A percentile compares a stretch with the other conserved stretches of the same genome.
Conservation (phyloP, 768 basidiomycete genomes). For the Amanita pallidorosea region DNA sequence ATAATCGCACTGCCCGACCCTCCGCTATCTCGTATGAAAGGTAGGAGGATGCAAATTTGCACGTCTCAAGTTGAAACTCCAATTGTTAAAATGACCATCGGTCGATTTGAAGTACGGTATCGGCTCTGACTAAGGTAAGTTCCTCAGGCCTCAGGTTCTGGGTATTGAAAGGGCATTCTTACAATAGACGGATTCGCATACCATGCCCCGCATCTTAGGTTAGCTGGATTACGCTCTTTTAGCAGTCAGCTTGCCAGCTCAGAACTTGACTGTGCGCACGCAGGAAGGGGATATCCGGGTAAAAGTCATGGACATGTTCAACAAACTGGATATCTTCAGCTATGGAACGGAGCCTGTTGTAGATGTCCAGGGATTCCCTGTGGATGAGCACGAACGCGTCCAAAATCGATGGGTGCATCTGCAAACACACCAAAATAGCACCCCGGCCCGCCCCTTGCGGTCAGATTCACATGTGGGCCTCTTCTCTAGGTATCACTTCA, state of each 20-base stretch:
- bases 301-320: slow-evolving; percentile 29
- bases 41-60: slow-evolving; percentile 81
- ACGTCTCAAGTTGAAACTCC: slow-evolving; percentile 76
- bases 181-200: slow-evolving; percentile 69
- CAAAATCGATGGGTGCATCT: neutral
- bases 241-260: neutral
- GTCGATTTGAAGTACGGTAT: slow-evolving; percentile 83
- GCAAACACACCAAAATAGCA: too few species aligned
- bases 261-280: slow-evolving; percentile 24
- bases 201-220: slow-evolving; percentile 92
- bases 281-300: slow-evolving; percentile 36
- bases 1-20: slow-evolving; percentile 41
- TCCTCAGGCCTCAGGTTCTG: neutral
- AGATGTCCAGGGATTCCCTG: slow-evolving; percentile 66
- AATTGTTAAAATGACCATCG: slow-evolving; percentile 78
- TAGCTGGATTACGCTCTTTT: slow-evolving; percentile 38
- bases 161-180: slow-evolving; percentile 10
- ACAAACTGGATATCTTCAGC: slow-evolving; percentile 70
- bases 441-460: too few species aligned
- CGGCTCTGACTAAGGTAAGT: slow-evolving; percentile 17
- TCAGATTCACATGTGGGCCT: too few species aligned
- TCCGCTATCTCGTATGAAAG: slow-evolving; percentile 35
- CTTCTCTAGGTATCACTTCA: too few species aligned
- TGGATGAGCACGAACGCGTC: slow-evolving; percentile 42
- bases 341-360: slow-evolving; percentile 84